Evolutionary conservation across 164 flowering plant species (phyloP).

Genomic region (Tetrastigma voinierianum): DNA sequence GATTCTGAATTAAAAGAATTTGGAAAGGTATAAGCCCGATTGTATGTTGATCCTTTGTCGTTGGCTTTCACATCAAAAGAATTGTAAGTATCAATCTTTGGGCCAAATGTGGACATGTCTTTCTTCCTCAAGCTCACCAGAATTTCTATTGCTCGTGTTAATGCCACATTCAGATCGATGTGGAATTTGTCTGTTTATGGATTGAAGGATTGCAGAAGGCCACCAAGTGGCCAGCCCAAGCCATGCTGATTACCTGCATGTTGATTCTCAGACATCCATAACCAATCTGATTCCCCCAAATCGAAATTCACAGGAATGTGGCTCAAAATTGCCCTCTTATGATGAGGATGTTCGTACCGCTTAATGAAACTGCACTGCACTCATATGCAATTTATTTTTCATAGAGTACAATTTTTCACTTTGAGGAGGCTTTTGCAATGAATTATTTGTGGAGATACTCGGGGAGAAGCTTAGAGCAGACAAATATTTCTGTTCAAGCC

Average conservation of each 20-base stretch:
- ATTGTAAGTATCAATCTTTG: constrained; percentile 11
- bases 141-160: constrained; percentile 7
- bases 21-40: constrained; percentile 13
- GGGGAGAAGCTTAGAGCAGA: constrained; percentile 43
- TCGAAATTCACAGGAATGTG: constrained; percentile 14
- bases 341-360: constrained; percentile 3
- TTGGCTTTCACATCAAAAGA: constrained; percentile 12
- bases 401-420: constrained; percentile 14
- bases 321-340: constrained; percentile 5
- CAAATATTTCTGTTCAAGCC: constrained; percentile 25
- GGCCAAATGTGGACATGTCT: constrained; percentile 9
- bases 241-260: constrained; percentile 23
- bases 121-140: constrained; percentile 13
- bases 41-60: constrained; percentile 20
- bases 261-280: constrained; percentile 18
- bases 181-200: constrained; percentile 6
- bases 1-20: constrained; percentile 20
- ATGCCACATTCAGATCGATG: constrained; percentile 10
- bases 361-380: constrained; percentile 8
- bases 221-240: constrained; percentile 30
- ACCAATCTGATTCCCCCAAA: constrained; percentile 13
- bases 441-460: constrained; percentile 16
- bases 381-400: constrained; percentile 12
- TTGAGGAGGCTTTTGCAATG: constrained; percentile 20
- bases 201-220: constrained; percentile 26